Conservation (phyloP, 2,329 filamentous ascomycete species). For the Phialophora verrucosa region DNA sequence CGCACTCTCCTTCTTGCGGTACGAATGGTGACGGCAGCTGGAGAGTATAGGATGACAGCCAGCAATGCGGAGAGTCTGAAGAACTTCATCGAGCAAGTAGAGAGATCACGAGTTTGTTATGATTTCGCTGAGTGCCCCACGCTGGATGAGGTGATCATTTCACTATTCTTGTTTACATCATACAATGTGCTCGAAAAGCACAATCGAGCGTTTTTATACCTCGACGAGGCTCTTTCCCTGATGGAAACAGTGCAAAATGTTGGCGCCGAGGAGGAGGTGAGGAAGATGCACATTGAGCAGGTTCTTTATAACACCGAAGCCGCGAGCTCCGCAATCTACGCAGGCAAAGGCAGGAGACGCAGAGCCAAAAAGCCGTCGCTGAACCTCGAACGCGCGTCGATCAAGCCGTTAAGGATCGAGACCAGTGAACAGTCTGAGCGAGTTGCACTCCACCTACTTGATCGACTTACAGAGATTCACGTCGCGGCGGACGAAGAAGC, state of each 20-base stretch:
- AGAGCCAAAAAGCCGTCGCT: background rate
- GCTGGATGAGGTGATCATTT: conserved; percentile 21
- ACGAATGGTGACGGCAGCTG: conserved; percentile 10
- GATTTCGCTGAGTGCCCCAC: conserved; percentile 23
- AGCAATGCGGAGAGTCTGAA: background rate
- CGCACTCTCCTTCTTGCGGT: conserved; percentile 16
- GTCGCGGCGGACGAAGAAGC: conserved; percentile 16
- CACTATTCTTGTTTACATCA: conserved; percentile 22
- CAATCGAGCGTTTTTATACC: conserved; percentile 23
- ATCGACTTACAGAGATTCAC: conserved; percentile 25
- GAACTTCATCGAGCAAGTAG: conserved; percentile 14
- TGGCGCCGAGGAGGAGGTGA: conserved; percentile 2
- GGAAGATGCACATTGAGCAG: conserved; percentile 18
- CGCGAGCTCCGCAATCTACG: conserved; percentile 22
- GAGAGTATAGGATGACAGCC: conserved; percentile 19
- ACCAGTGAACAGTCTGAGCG: conserved; percentile 9
- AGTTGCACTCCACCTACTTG: conserved; percentile 19
- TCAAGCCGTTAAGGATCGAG: background rate
- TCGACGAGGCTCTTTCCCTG: conserved; percentile 23
- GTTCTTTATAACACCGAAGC: conserved; percentile 28
- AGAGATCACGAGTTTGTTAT: conserved; percentile 19
- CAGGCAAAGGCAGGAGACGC: background rate
- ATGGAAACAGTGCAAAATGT: conserved; percentile 8
- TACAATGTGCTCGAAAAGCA: conserved; percentile 27
- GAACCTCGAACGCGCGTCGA: background rate